Evolutionary conservation across 164 flowering plant species (phyloP), one percentile per base, ranked within the genome.

Genomic region (Cinnamomum micranthum): DNA sequence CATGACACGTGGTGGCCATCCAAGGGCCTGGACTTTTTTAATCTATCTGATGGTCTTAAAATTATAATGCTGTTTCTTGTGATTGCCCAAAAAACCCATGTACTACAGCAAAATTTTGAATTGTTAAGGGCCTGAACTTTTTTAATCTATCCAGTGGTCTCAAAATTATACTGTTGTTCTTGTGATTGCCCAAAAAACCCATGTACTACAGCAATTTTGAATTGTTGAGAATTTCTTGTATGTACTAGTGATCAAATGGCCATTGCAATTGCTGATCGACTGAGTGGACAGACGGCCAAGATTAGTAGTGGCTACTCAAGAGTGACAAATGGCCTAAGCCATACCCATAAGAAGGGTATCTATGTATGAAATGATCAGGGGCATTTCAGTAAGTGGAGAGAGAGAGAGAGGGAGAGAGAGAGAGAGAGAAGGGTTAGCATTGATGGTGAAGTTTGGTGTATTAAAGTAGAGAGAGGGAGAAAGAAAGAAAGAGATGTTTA

Each of bases 1-100:
- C 28, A 64, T 25, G 67, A 64, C 67, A 64, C 67, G 67, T 64
- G 67, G 67, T n/a, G 28, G 28, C 17, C 67, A 64, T 7, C 67
- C 67, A 23, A 64, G 9, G 33, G 33, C 31, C 2, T 23, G 2
- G 67, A 10, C 17, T 14, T 17, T 3, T 55, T 20, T 52, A 52
- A 52, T 52, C 20, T 52, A 31, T 52, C 59, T 52, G 19, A 52
- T 52, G 59, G 19, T 52, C 19, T 52, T 0, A 52, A 52, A 52
- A 52, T 52, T 17, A 52, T 17, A 52, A 52, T 3, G 1, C 0
- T 31, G 3, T 52, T 52, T 52, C 59, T 15, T 52, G 59, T 52
- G 59, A 14, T 13, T 52, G 20, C 59, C 59, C 59, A 52, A 17
- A 52, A 52, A 3, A 17, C 19, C 59, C 59, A 13, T 31, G 35